A percentile compares a stretch with the other conserved stretches of the same genome.
Conservation (phyloP, 345 rosid species). For the Brassica nigra region DNA sequence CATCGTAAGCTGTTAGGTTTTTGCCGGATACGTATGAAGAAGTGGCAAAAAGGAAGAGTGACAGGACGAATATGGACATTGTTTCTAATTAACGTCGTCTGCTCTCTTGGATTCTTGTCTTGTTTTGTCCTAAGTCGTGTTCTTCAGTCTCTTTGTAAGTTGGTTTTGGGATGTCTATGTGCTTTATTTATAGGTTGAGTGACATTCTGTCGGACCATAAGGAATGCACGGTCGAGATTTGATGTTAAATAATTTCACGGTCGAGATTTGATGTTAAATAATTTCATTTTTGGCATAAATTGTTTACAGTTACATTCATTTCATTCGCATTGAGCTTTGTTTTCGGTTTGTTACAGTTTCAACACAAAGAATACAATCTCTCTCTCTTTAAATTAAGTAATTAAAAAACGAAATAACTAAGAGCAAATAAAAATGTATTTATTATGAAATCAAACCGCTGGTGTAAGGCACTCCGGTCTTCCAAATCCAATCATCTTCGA, state of each 20-base stretch:
- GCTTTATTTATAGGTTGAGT: slow-evolving; percentile 17
- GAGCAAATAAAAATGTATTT: not conserved
- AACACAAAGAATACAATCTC: slow-evolving; percentile 7
- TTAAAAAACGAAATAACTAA: not conserved
- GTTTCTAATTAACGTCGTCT: not conserved
- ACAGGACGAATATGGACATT: slow-evolving; percentile 17
- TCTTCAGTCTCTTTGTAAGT: not conserved
- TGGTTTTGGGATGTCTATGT: slow-evolving; percentile 9
- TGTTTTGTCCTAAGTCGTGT: not conserved
- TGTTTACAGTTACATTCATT: slow-evolving; percentile 7
- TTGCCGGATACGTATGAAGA: not conserved
- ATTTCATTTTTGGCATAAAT: not conserved
- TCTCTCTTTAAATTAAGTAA: not conserved
- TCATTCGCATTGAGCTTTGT: slow-evolving; percentile 27
- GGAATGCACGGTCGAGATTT: slow-evolving; percentile 10
- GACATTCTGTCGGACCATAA: not conserved
- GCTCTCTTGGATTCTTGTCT: not conserved
- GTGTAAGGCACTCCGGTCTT: slow-evolving; percentile 61
- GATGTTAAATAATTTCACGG: not conserved
- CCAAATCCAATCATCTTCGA: slow-evolving; percentile 73
- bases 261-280: not conserved
- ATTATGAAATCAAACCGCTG: slow-evolving; percentile 25
- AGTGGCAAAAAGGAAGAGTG: slow-evolving; percentile 6
- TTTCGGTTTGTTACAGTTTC: slow-evolving; percentile 11
- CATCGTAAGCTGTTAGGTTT: slow-evolving; percentile 47